Conservation (phyloP, 805 yeast genomes). For the Starmerella tilneyi region DNA sequence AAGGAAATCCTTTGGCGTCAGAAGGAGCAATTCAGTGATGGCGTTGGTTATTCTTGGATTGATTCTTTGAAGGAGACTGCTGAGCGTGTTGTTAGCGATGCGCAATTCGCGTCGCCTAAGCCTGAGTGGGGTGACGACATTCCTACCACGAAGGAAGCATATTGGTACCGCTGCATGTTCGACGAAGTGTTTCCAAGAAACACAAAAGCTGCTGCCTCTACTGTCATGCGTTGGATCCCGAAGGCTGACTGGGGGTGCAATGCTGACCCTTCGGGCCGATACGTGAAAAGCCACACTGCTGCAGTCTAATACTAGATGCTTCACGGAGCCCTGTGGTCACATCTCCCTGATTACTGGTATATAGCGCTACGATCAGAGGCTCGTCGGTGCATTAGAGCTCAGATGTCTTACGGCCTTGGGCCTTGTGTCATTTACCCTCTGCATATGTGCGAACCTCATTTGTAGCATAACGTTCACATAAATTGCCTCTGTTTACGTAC, state of each 20-base stretch:
- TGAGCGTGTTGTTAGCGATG: slow-evolving; percentile 75
- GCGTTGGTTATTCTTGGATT: slow-evolving; percentile 99
- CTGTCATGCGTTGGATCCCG: slow-evolving; percentile 99
- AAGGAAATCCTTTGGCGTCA: slow-evolving; percentile 98
- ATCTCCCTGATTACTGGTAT: too few species aligned
- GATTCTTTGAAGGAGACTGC: slow-evolving; percentile 96
- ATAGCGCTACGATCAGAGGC: too few species aligned
- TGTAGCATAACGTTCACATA: too few species aligned
- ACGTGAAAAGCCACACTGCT: slow-evolving; percentile 77
- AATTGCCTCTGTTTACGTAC: too few species aligned
- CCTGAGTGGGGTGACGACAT: slow-evolving; percentile 92
- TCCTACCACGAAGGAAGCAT: slow-evolving; percentile 97
- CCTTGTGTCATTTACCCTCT: too few species aligned
- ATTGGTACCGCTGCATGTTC: slow-evolving; percentile 95
- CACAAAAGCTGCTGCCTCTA: slow-evolving; percentile 81
- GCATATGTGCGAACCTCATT: too few species aligned
- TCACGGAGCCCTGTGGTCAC: too few species aligned
- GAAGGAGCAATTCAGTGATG: slow-evolving; percentile 98
- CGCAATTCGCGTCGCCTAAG: slow-evolving; percentile 80
- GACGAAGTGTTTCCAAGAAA: slow-evolving; percentile 84
- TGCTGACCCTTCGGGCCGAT: slow-evolving; percentile 97
- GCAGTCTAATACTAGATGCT: slow-evolving; percentile 38
- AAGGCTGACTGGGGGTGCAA: slow-evolving; percentile 99
- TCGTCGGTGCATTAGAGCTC: too few species aligned
- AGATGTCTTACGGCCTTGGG: too few species aligned